Percentiles rank a stretch among this genome's conserved stretches.
These are phyloP conservation scores for Acidomyces sp. DNA, from an alignment of 495 filamentous ascomycete species.

Conservation along the genomic window DNA sequence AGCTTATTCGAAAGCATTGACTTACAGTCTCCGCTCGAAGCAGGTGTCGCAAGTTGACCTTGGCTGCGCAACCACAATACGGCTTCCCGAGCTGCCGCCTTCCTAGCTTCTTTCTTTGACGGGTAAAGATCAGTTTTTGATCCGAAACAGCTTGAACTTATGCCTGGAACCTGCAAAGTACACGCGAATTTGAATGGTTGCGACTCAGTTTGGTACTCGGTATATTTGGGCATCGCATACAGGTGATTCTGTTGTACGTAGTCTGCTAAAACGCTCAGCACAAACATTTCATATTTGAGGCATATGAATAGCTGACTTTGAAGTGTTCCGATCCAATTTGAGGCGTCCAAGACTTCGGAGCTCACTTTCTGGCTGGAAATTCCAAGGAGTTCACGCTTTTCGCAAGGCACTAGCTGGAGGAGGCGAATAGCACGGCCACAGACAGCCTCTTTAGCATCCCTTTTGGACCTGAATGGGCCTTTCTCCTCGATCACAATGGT, in stretches of 20 bases:
- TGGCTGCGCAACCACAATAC: conserved; percentile 21
- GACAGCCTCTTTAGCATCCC: conserved; percentile 21
- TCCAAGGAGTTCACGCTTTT: conserved; percentile 1
- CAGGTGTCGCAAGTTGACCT: conserved; percentile 9
- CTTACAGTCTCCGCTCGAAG: too few species aligned
- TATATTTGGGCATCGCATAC: conserved; percentile 12
- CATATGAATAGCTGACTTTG: conserved; percentile 5
- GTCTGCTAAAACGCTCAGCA: not conserved
- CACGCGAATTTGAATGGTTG: conserved; percentile 15
- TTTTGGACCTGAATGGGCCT: not conserved
- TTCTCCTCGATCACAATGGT: not conserved
- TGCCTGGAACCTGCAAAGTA: conserved; percentile 10
- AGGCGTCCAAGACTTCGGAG: not conserved
- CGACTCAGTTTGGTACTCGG: conserved; percentile 10
- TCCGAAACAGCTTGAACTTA: conserved; percentile 18
- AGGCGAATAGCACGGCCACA: conserved; percentile 5
- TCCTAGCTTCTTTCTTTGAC: conserved; percentile 20
- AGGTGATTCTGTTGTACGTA: conserved; percentile 11
- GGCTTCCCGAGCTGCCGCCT: conserved; percentile 21
- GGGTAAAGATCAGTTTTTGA: conserved; percentile 4
- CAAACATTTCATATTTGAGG: too few species aligned
- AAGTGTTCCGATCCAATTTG: conserved; percentile 12
- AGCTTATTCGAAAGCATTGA: too few species aligned
- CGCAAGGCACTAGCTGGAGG: not conserved
- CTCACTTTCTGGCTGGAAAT: too few species aligned